These are phyloP conservation scores for Andrographis paniculata DNA, from an alignment of 305 asterid genomes.

Conservation along the genomic window DNA sequence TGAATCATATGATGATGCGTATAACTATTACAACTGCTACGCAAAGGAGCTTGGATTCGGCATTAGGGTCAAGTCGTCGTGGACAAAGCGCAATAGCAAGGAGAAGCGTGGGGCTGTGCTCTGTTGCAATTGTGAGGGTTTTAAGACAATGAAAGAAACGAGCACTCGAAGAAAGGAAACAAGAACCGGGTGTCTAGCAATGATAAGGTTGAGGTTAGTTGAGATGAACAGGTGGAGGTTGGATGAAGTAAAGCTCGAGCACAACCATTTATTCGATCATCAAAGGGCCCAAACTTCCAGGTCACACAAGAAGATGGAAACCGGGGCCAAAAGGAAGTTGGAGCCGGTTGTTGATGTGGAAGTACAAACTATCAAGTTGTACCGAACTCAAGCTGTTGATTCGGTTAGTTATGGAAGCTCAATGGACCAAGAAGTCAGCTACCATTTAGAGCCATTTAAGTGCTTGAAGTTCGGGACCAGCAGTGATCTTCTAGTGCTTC, in stretches of 20 bases:
- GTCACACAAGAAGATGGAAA: constrained; percentile 55
- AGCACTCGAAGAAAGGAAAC: constrained; percentile 68
- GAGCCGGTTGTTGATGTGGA: constrained; percentile 44
- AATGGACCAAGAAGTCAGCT: constrained; percentile 31
- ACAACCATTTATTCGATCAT: constrained; percentile 67
- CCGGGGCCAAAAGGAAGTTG: constrained; percentile 52
- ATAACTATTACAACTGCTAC: constrained; percentile 61
- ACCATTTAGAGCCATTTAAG: constrained; percentile 27
- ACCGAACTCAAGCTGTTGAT: constrained; percentile 48
- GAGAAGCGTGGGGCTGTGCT: constrained; percentile 89
- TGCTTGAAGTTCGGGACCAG: constrained; percentile 36
- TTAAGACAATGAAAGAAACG: constrained; percentile 65
- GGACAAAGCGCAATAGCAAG: constrained; percentile 82
- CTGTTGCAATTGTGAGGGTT: constrained; percentile 81
- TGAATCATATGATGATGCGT: constrained; percentile 77
- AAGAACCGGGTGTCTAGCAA: constrained; percentile 80
- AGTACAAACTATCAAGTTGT: constrained; percentile 57
- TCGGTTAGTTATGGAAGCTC: constrained; percentile 39
- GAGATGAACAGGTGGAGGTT: constrained; percentile 69
- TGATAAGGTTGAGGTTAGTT: constrained; percentile 65
- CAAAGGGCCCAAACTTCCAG: constrained; percentile 59
- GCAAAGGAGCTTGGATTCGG: constrained; percentile 75
- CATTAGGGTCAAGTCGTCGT: constrained; percentile 72
- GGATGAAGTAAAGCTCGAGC: constrained; percentile 61
- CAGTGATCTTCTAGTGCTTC: constrained; percentile 42